phyloP scores from a whole-genome alignment of 441 rosid genomes.

The Mallotus japonicus region DNA sequence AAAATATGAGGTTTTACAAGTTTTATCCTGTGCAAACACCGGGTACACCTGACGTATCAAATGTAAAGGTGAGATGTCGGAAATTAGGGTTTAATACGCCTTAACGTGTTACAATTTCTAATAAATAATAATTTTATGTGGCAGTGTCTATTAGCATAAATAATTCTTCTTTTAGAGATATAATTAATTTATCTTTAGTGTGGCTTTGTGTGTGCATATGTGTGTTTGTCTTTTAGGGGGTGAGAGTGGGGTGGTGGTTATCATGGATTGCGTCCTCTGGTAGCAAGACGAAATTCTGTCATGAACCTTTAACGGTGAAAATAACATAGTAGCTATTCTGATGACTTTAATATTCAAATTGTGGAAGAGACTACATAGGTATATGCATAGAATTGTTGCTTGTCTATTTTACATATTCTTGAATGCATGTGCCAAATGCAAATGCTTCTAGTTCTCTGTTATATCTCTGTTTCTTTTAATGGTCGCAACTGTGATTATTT shows the following conservation, averaged over 20 bases:
- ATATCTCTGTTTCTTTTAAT: not conserved
- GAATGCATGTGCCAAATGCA: not conserved
- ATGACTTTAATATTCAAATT: not conserved
- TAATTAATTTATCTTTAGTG: too few species aligned
- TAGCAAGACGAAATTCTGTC: too few species aligned
- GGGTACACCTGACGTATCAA: conserved; percentile 69
- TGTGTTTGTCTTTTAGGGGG: too few species aligned
- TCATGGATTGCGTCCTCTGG: too few species aligned
- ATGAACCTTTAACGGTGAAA: too few species aligned
- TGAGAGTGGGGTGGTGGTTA: not conserved
- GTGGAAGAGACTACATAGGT: not conserved
- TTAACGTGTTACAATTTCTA: not conserved
- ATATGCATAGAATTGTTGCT: not conserved
- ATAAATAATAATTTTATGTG: not conserved
- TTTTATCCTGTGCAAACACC: conserved; percentile 73
- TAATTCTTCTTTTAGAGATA: too few species aligned
- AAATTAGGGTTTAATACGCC: not conserved
- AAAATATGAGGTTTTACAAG: conserved; percentile 74
- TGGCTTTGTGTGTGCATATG: too few species aligned
- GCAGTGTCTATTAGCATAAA: not conserved
- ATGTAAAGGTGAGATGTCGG: conserved; percentile 47
- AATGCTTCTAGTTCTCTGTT: not conserved
- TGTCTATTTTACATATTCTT: not conserved
- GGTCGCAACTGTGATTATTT: not conserved
- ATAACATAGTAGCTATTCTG: not conserved